Percentiles rank a stretch among this genome's conserved stretches.
phyloP scores from a whole-genome alignment of 345 rosid species.

The Balakata baccata region DNA sequence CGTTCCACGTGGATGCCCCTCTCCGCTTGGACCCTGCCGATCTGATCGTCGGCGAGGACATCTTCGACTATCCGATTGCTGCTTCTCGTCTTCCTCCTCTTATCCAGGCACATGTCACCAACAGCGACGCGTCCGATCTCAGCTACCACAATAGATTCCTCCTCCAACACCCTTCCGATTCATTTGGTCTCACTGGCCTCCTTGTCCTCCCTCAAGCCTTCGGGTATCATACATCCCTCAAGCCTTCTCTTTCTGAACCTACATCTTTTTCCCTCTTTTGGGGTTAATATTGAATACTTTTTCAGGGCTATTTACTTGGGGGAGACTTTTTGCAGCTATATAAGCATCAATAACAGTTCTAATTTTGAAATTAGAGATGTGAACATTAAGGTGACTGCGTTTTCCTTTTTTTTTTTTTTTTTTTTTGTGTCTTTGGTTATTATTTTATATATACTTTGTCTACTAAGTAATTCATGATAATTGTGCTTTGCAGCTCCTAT shows the following conservation, averaged over 20 bases:
- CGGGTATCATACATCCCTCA: slow-evolving; percentile 44
- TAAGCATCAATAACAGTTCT: slow-evolving; percentile 88
- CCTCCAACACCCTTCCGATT: slow-evolving; percentile 63
- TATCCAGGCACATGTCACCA: slow-evolving; percentile 26
- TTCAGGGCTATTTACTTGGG: slow-evolving; percentile 88
- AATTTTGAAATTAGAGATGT: slow-evolving; percentile 79
- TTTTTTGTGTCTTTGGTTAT: neutral
- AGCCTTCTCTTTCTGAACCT: neutral
- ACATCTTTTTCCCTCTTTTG: neutral
- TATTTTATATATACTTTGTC: neutral
- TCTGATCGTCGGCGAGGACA: slow-evolving; percentile 87
- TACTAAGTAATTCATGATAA: neutral
- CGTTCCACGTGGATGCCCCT: slow-evolving; percentile 79
- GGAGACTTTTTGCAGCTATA: slow-evolving; percentile 88
- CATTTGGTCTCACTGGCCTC: slow-evolving; percentile 89
- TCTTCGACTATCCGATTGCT: slow-evolving; percentile 76
- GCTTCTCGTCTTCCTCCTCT: slow-evolving; percentile 56
- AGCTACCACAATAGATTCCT: slow-evolving; percentile 64
- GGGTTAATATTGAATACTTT: neutral
- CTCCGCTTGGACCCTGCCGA: slow-evolving; percentile 80
- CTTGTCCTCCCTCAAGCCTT: slow-evolving; percentile 97
- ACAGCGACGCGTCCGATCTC: slow-evolving; percentile 56
- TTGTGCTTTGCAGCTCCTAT: neutral
- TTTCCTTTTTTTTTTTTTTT: neutral
- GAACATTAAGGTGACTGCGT: slow-evolving; percentile 54